Base-by-base conservation (phyloP, 306 rosid genomes). In the Phaseolus lunatus region DNA sequence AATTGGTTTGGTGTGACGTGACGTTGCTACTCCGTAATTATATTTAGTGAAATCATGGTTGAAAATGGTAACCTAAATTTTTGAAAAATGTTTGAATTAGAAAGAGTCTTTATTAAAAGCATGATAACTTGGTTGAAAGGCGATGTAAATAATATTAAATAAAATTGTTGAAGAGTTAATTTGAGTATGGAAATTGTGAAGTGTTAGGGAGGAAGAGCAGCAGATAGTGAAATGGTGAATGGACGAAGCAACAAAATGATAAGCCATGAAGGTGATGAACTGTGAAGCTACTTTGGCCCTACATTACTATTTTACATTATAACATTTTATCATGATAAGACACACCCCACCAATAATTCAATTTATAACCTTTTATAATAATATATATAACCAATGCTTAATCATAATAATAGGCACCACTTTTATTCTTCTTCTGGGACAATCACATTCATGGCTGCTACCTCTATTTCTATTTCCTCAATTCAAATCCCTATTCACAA, bases 381-480 rank as follows among this genome's bases (percentile, higher is more conserved):
- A 26, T 31, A 31, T 31, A n/a, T 43, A 52, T n/a, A 57, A 67
- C 16, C 47, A 5, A 45, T 54, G 69, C 57, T 45, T 77, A 4
- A 31, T 70, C 59, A 24, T 50, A 4, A 26, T 43, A 33, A n/a
- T n/a, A n/a, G n/a, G n/a, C 27, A 45, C 59, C 75, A 48, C 39
- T 57, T 65, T 0, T 71, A 43, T 53, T 47, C 67, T 65, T 62
- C 57, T 56, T 72, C 67, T 33, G 1, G 23, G 20, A 48, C 5
- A 43, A 43, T 43, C 26, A 63, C 22, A 81, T 76, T 84, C 76
- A 91, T 93, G 98, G 90, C 97, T 75, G 78, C 59, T 49, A 35
- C 76, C 68, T 81, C 80, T 72, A 52, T 45, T 58, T 81, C 80
- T 72, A 52, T 45, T 58, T 80, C 72, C 75, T 83, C 84, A 47